These are phyloP conservation scores for Cladosporium sphaerospermum DNA, from an alignment of 2,329 filamentous ascomycete genomes.

Conservation along the genomic window DNA sequence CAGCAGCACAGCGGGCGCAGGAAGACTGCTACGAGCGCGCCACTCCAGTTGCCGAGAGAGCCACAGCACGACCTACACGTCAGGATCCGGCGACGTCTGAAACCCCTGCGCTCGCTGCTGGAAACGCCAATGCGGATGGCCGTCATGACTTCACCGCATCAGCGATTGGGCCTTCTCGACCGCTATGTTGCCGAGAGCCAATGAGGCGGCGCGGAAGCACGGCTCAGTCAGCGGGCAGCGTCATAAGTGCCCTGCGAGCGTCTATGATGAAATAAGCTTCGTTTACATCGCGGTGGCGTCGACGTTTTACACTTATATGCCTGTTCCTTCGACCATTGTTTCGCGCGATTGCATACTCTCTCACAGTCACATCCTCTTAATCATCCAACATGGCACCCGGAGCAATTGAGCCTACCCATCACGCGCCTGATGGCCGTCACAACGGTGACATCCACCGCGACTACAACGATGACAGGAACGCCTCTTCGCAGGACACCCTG, in stretches of 20 bases:
- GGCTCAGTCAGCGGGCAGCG: neutral
- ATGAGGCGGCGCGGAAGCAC: neutral
- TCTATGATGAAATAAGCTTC: conserved; percentile 4
- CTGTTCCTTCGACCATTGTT: neutral
- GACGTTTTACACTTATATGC: neutral
- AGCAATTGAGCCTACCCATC: conserved; percentile 14
- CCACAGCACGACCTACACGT: too few species aligned
- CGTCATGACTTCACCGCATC: neutral
- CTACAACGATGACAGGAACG: conserved; percentile 41
- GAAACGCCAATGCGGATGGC: too few species aligned
- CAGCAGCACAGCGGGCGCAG: too few species aligned
- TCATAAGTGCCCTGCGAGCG: neutral
- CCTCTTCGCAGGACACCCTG: conserved; percentile 38
- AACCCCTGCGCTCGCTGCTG: too few species aligned
- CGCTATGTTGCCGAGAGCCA: neutral
- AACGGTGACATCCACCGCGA: conserved; percentile 35
- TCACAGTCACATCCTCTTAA: neutral
- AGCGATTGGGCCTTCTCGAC: neutral
- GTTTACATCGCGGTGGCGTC: neutral
- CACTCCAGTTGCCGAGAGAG: too few species aligned
- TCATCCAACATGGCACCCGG: conserved; percentile 20
- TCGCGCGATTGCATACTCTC: neutral
- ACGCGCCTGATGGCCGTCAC: conserved; percentile 25
- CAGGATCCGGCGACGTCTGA: too few species aligned
- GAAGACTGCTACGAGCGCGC: too few species aligned